Conservation (phyloP, 768 basidiomycete species). For the Ramaria sp. region DNA sequence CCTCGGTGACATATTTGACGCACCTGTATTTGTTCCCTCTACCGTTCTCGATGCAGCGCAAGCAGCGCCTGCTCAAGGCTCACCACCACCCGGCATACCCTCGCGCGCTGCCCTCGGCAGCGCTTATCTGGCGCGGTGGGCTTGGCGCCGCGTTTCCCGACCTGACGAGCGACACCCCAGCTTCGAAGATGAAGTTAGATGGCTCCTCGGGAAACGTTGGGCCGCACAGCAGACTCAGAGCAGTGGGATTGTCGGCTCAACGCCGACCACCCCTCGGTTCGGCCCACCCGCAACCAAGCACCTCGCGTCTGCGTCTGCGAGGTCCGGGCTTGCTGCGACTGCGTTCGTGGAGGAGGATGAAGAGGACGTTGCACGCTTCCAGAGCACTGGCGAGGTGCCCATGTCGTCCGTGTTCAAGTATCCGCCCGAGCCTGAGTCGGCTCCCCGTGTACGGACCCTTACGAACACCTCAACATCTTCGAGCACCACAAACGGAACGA, state of each 20-base stretch:
- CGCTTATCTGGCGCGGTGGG: constrained; percentile 77
- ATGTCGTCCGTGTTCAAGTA: constrained; percentile 2
- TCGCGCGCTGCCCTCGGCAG: constrained; percentile 61
- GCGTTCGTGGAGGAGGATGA: constrained; percentile 67
- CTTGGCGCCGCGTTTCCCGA: constrained; percentile 55
- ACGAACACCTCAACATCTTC: not conserved
- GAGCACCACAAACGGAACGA: constrained; percentile 17
- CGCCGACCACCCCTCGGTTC: constrained; percentile 29
- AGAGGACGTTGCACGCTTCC: constrained; percentile 31
- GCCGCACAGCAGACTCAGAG: constrained; percentile 41
- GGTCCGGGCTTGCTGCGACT: constrained; percentile 41
- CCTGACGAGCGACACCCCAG: constrained; percentile 26
- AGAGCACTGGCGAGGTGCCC: not conserved
- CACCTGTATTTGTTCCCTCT: constrained; percentile 62
- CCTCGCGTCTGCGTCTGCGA: constrained; percentile 23
- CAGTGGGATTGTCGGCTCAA: constrained; percentile 20
- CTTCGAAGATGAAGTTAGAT: constrained; percentile 72
- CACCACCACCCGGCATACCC: constrained; percentile 43
- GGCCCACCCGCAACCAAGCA: constrained; percentile 30
- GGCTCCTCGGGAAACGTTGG: constrained; percentile 68
- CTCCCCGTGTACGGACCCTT: not conserved
- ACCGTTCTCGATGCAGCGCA: constrained; percentile 74
- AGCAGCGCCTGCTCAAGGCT: constrained; percentile 22
- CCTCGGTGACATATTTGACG: constrained; percentile 74
- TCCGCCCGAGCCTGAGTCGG: not conserved